phyloP scores from a whole-genome alignment of 202 grass and related monocot genomes.

The Brachypodium distachyon region DNA sequence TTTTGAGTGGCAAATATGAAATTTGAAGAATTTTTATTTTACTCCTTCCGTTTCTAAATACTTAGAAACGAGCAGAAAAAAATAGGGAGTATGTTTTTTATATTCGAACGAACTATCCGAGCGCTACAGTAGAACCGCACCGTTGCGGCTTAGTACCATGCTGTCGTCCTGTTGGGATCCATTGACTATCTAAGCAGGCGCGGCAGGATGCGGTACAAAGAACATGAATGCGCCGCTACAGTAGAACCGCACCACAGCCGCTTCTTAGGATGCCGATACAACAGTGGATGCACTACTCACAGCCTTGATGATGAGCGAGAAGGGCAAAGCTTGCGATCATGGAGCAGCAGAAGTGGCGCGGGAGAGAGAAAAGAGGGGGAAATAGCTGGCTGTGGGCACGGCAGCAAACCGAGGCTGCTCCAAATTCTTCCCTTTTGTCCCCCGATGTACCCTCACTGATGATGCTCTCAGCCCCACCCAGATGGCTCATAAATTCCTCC shows the following conservation, averaged over 20 bases:
- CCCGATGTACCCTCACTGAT: conserved; percentile 41
- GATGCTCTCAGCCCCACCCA: conserved; percentile 30
- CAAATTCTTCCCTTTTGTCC: conserved; percentile 57
- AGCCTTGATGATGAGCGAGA: not conserved
- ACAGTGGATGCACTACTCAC: conserved; percentile 27
- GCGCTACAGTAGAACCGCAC: no score
- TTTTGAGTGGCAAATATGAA: no score
- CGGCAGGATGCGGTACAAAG: not conserved
- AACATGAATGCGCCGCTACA: not conserved
- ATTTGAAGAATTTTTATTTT: no score
- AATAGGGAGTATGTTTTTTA: no score
- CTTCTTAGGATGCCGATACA: conserved; percentile 23
- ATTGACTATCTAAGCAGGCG: not conserved
- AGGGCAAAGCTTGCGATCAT: not conserved
- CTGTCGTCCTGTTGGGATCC: not conserved
- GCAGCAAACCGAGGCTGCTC: conserved; percentile 17
- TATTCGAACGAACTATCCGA: not conserved
- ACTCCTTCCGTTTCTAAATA: no score
- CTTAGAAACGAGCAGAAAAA: no score
- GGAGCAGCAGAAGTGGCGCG: not conserved
- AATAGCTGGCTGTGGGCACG: not conserved
- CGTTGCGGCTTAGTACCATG: no score
- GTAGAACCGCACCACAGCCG: not conserved
- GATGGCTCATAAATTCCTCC: conserved; percentile 17
- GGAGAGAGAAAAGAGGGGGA: not conserved